These are phyloP conservation scores for Backusella luteola DNA, from an alignment of 192 early-diverging fungal species.

Conservation along the genomic window DNA sequence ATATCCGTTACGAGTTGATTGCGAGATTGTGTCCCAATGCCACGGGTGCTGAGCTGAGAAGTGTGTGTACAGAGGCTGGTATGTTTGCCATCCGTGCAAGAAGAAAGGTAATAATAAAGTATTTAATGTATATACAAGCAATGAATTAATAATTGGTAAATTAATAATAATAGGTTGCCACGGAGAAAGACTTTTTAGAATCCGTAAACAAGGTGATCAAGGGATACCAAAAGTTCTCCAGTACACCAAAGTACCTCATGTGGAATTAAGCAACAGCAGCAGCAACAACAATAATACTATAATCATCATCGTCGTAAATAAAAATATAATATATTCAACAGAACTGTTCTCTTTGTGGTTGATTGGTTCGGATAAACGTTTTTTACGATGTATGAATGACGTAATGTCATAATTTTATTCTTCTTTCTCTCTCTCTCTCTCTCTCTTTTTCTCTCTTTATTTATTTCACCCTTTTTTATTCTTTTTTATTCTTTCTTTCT, in stretches of 20 bases:
- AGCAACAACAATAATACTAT: background rate
- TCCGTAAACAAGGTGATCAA: constrained; percentile 99
- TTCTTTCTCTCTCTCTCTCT: too few relatives aligned
- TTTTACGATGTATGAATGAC: background rate
- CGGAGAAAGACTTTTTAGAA: constrained; percentile 99
- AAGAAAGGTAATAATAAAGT: background rate
- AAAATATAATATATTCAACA: background rate
- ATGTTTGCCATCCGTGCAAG: constrained; percentile 98
- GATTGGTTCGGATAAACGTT: background rate
- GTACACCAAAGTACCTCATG: constrained; percentile 70
- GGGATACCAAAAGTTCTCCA: constrained; percentile 97
- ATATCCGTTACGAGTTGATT: constrained; percentile 98
- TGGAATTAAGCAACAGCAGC: constrained; percentile 9
- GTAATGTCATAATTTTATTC: background rate
- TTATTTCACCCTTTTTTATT: background rate
- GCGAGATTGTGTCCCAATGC: constrained; percentile 98
- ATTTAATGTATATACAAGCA: too few relatives aligned
- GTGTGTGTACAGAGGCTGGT: constrained; percentile 99
- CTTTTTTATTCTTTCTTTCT: background rate
- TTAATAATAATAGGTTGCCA: constrained; percentile 64
- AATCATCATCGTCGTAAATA: background rate
- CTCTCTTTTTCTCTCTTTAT: background rate
- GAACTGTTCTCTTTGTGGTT: background rate
- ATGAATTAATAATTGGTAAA: too few relatives aligned
- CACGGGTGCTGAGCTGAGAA: constrained; percentile 97